Base-by-base conservation (phyloP, 2,329 filamentous ascomycete genomes). In the Periconia macrospinosa region DNA sequence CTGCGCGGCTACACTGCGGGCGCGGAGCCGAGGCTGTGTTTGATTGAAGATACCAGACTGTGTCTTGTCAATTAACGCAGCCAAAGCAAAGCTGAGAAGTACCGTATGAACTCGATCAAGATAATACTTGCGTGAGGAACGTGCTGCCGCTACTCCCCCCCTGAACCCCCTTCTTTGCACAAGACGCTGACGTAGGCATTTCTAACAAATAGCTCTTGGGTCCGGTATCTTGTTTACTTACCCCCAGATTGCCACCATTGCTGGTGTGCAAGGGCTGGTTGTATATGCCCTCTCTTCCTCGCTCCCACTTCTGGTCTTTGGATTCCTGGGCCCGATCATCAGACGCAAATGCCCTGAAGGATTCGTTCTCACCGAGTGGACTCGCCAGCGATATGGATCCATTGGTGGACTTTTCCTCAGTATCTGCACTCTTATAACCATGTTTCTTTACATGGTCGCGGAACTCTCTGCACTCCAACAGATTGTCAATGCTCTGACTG, bases 61-160 rank as follows among this genome's bases (percentile, higher is more conserved):
- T 10, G 52, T 54, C 49, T 44, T 43, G 45, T 49, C 45, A 44
- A 52, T 54, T 47, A 33, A 23, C 17, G 30, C 46, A 47, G 56
- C 64, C 56, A 55, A 64, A 67, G 84, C 79, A 84, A 92, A 85
- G 90, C 90, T 93, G 90, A 94, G 90, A 93, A 88, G 88, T 86
- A 94, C 90, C 90, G 90, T 92, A 81, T 89, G 78, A 87, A 93
- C 90, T 93, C 90, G 90, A 94, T 90, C 90, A 94, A 94, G 90
- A 90, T 93, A 94, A 93, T 92, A 88, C 90, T 94, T 94, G 90
- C 90, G 90, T 93, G 90, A 87, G 90, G 89, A 93, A 92, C 83
- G 90, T 93, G 90, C 89, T 92, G 90, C 90, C 90, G 89, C 89
- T 91, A 85, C 73, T 73, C 67, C 60, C 33, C 33, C 69, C 67